A percentile compares a stretch with the other conserved stretches of the same genome.
Evolutionary conservation across 2,329 filamentous ascomycete species (phyloP).

Genomic region (Bertia moriformis): DNA sequence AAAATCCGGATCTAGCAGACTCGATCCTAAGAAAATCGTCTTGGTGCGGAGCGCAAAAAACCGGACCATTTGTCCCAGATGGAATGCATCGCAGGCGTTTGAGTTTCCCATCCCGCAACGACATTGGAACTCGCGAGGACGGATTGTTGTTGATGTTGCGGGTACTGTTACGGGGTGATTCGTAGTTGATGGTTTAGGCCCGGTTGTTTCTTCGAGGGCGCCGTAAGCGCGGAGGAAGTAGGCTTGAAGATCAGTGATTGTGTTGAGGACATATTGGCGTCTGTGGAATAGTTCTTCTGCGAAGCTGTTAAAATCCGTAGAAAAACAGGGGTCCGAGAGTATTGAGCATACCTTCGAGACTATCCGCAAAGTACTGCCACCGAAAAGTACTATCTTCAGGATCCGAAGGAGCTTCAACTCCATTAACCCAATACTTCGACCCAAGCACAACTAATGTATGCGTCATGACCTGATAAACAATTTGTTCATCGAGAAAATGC

Average conservation of each 20-base stretch:
- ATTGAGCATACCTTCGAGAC: constrained; percentile 19
- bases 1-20: constrained; percentile 17
- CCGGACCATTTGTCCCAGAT: constrained; percentile 24
- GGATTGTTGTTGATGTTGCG: constrained; percentile 7
- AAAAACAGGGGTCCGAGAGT: constrained; percentile 1
- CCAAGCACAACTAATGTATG: constrained; percentile 18
- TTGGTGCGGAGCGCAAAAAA: constrained; percentile 23
- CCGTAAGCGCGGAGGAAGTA: constrained; percentile 23
- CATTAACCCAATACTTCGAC: constrained; percentile 17
- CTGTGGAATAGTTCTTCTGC: constrained; percentile 24
- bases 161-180: constrained; percentile 5
- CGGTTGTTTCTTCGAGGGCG: constrained; percentile 13
- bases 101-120: constrained; percentile 22
- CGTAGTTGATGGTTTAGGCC: constrained; percentile 6
- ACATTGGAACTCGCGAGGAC: constrained; percentile 18
- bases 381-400: constrained; percentile 8
- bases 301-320: constrained; percentile 1
- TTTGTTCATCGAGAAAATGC: constrained; percentile 12
- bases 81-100: constrained; percentile 24
- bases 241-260: constrained; percentile 22
- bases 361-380: constrained; percentile 19
- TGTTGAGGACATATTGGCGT: constrained; percentile 21
- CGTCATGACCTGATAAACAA: constrained; percentile 13
- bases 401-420: constrained; percentile 10
- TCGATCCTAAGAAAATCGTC: constrained; percentile 23